These are phyloP conservation scores for Rhizophlyctis rosea DNA, from an alignment of 192 early-diverging fungal genomes.

Conservation along the genomic window DNA sequence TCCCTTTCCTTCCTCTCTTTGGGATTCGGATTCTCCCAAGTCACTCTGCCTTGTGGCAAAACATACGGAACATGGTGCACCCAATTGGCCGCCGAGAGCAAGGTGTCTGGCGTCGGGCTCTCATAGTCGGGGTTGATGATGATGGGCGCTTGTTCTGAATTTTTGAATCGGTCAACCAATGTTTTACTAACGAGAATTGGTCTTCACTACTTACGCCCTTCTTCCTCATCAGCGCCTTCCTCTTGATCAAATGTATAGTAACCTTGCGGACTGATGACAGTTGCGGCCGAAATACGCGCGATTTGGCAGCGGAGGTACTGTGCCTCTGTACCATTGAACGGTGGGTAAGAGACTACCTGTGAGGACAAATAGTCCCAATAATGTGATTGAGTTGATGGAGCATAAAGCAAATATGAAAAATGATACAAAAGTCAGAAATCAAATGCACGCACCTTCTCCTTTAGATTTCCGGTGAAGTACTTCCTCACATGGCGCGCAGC, in stretches of 20 bases:
- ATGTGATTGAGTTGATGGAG: slow-evolving; percentile 5
- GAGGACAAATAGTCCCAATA: background rate
- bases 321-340: slow-evolving; percentile 54
- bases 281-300: slow-evolving; percentile 54
- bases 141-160: slow-evolving; percentile 41
- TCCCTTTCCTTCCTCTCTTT: slow-evolving; percentile 34
- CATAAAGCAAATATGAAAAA: slow-evolving; percentile 16
- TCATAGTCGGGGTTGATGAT: slow-evolving; percentile 63
- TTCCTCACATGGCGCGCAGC: slow-evolving; percentile 47
- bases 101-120: slow-evolving; percentile 41
- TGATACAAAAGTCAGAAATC: background rate
- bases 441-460: slow-evolving; percentile 35
- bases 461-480: slow-evolving; percentile 55
- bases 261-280: slow-evolving; percentile 53
- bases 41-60: slow-evolving; percentile 53
- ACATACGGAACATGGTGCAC: slow-evolving; percentile 64
- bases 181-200: background rate
- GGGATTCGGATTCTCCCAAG: slow-evolving; percentile 53
- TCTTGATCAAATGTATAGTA: slow-evolving; percentile 64
- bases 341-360: slow-evolving; percentile 52
- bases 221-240: slow-evolving; percentile 47
- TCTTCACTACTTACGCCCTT: slow-evolving; percentile 24
- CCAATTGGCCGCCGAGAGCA: slow-evolving; percentile 51
- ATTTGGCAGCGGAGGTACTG: slow-evolving; percentile 64
- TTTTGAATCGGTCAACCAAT: background rate